Evolutionary conservation across 2,329 filamentous ascomycete species (phyloP), one percentile per base, ranked within the genome.

Genomic region (Stylonectria norvegica): DNA sequence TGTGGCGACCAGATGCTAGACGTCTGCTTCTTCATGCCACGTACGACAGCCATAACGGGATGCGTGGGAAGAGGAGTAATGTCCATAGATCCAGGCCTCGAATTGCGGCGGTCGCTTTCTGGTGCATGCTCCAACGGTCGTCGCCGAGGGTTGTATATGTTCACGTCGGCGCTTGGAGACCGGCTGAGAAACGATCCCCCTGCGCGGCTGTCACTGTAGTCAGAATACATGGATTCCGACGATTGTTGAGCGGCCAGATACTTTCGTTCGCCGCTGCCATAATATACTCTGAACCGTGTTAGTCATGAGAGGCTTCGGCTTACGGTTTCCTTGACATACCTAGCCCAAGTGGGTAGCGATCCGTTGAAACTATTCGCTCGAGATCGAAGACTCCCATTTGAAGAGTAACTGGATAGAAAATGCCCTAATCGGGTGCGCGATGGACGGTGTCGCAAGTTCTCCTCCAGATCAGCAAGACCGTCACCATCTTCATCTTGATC

Each of bases 1-100:
- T 89, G 86, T 8, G 86, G 85, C 4, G 84, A 88, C 82, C 84
- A 88, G 48, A 85, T 73, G 49, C 78, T 75, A 25, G 82, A 77
- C 38, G 72, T 70, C 52, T 75, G 74, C 59, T 76, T 74, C 50
- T 61, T 65, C 18, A 67, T 45, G 27, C 49, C 55, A 5, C 55
- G 54, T 5, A 59, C 55, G 17, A 58, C 52, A 10, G 51, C 43
- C 30, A 59, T 42, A 5, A 57, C 52, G 3, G 56, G 52, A 38
- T 58, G 43, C 5, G 48, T 52, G 10, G 65, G 61, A 11, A 61
- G 55, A 6, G 66, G 62, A 4, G 57, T 59, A 23, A 73, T 73
- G 16, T 73, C 71, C 59, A 76, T 63, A n/a, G 71, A 72, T 14
- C 52, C 63, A 11, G 43, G 19, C 14, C 44, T 40, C 17, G 49